Base-by-base conservation (phyloP, 2,329 filamentous ascomycete genomes). In the Cytospora paraplurivora region DNA sequence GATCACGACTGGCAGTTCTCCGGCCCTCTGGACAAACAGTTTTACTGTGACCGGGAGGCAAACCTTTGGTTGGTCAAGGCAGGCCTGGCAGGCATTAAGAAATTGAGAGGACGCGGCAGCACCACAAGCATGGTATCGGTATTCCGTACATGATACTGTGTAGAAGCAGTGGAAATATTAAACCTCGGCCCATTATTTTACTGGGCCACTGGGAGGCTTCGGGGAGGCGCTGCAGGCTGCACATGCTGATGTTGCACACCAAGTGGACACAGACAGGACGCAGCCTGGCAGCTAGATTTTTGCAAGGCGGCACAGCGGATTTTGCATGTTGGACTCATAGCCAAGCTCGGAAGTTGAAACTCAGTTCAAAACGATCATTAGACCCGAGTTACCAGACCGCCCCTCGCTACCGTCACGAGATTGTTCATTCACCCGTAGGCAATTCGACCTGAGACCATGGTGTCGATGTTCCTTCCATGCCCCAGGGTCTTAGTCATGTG, bases 261-360 rank as follows among this genome's bases (percentile, higher is more conserved):
- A 61, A 56, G 59, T 61, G 59, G 59, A 21, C 44, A 47, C 44
- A 47, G 41, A 55, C 59, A 49, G 59, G 51, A 61, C 58, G 17
- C 44, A 55, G 32, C 51, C 49, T n/a, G 51, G 17, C 44, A 55
- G 32, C 51, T 55, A 32, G 51, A 41, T 51, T 37, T 33, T 32
- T 55, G 59, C 58, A 61, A 44, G 58, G 60, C 61, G 50, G 35
- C 35, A 34, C 34, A 44, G 47, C 54, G 55, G 59, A 27, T 53
- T 62, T 52, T 33, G 44, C 13, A 33, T 55, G 59, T 53, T 52
- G 54, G 52, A 55, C 37, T 52, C 58, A 52, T 47, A 61, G 38
- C 51, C 59, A 55, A 61, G 59, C 35, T 44, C 44, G 35, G 34
- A 59, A 52, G 35, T 65, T 65, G 63, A 65, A 65, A 65, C 63